A percentile compares a stretch with the other conserved stretches of the same genome.
These are phyloP conservation scores for Termitomyces sp. DNA, from an alignment of 768 basidiomycete species.

Conservation along the genomic window DNA sequence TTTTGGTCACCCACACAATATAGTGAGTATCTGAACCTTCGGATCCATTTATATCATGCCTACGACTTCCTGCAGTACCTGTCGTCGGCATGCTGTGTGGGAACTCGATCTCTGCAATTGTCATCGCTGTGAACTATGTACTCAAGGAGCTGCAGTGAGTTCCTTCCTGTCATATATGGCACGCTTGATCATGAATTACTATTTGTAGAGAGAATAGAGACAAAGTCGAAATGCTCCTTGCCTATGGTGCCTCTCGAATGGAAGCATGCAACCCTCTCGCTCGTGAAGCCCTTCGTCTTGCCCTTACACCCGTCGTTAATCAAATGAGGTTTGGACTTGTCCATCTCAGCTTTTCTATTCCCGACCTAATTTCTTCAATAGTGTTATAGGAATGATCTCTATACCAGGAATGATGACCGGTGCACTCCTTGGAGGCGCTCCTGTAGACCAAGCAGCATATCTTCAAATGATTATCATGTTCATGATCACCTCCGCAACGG, in stretches of 20 bases:
- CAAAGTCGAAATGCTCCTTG: slow-evolving; percentile 80
- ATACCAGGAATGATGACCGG: slow-evolving; percentile 93
- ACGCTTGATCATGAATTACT: neutral
- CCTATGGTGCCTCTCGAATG: slow-evolving; percentile 78
- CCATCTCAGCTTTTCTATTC: neutral
- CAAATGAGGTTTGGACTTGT: slow-evolving; percentile 61
- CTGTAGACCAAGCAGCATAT: slow-evolving; percentile 78
- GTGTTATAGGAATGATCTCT: slow-evolving; percentile 71
- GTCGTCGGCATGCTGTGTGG: slow-evolving; percentile 86
- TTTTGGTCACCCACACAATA: slow-evolving; percentile 86
- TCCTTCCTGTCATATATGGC: neutral
- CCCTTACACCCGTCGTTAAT: slow-evolving; percentile 77
- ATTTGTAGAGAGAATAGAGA: slow-evolving; percentile 67
- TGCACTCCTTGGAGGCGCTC: slow-evolving; percentile 80
- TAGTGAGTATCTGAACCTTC: slow-evolving; percentile 35
- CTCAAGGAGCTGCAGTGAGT: slow-evolving; percentile 71
- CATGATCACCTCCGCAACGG: slow-evolving; percentile 78
- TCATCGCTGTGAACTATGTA: slow-evolving; percentile 64
- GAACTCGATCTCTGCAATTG: slow-evolving; percentile 68
- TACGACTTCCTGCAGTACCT: slow-evolving; percentile 44
- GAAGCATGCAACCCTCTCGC: slow-evolving; percentile 82
- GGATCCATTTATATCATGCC: neutral
- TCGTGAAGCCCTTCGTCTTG: slow-evolving; percentile 70
- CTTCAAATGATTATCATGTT: slow-evolving; percentile 95
- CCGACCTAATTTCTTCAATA: slow-evolving; percentile 16